Base-by-base conservation (phyloP, 2,329 filamentous ascomycete genomes). In the Fusarium graminum region DNA sequence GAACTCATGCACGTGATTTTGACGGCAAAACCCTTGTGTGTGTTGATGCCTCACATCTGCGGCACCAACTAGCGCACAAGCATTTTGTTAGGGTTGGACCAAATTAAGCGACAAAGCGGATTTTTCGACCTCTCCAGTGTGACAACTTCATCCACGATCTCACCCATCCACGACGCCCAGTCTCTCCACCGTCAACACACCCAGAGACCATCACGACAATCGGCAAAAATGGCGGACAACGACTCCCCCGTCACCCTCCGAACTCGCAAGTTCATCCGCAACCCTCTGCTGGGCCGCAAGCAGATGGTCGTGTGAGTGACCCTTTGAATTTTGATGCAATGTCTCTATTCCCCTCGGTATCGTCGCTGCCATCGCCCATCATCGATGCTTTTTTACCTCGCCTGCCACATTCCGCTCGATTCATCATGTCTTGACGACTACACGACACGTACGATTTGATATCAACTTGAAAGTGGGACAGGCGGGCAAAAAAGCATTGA, bases 261-360 rank as follows among this genome's bases (percentile, higher is more conserved):
- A 87, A 99, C 95, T 85, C 94, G 95, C 92, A 98, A 98, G 89
- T 99, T 99, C 92, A 96, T 98, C 86, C 93, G 94, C 88, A 99
- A 99, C 90, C 92, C 95, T 83, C 93, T 99, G 80, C 91, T 99
- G 81, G 93, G 91, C 82, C 92, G 94, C 83, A 97, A 97, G 90
- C 94, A 98, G 91, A 97, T 98, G 93, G 94, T 97, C 85, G 92
- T 97, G 94, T 97, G 93, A 89, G 92, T 90, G 75, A 75, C 51
- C 59, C 59, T 63, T 22, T 56, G 38, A 62, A 58, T 56, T 70
- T 68, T 65, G 53, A 55, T 62, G 38, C 55, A 38, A 45, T 45
- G 36, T 49, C 51, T 56, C 28, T 53, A 47, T 52, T 30, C 42
- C 52, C 57, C 50, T 52, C 40, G 17, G 26, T 25, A 22, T 11